Evolutionary conservation across 2,329 filamentous ascomycete species (phyloP), one percentile per base, ranked within the genome.

Genomic region (Chrysoporthe puriensis): DNA sequence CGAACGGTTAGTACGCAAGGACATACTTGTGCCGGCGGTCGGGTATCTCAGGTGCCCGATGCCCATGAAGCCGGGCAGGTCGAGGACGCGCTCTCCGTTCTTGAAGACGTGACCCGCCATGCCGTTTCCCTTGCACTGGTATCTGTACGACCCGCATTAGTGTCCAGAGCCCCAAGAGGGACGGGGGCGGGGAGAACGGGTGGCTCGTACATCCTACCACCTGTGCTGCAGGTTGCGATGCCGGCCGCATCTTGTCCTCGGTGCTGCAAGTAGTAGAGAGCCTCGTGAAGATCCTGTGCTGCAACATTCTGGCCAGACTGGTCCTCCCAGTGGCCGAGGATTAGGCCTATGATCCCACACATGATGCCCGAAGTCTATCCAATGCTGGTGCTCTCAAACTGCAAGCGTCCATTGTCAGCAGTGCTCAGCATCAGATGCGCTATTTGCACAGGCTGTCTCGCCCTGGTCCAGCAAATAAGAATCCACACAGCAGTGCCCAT

Each of bases 211-310:
- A 97, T 90, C 56, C 93, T 86, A 70, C 94, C 94, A 46, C 92
- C 92, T 82, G 71, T 70, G 18, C 85, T 73, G 86, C 90, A 84
- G 84, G 93, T 73, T 83, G 93, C 88, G 73, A 97, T 95, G 71
- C 94, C 94, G 66, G 90, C 92, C 62, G 94, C 94, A 89, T 97
- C 94, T 78, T 96, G 93, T 64, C 93, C 92, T 75, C 92, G 87
- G 77, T 94, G 79, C 71, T 80, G 90, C 11, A 92, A 86, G 73
- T 88, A 88, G 78, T 90, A 92, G n/a, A 92, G 81, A 52, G 86
- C 84, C 78, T 92, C 90, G 76, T 92, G 90, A 54, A 92, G 81
- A 72, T 92, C 66, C n/a, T 66, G 59, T 56, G 64, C 64, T 7
- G 64, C 64, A 13, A 62, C 21, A 26, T 66, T 66, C 50, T 66